Conservation (phyloP, 441 rosid genomes). For the Pelargonium cotyledonis region DNA sequence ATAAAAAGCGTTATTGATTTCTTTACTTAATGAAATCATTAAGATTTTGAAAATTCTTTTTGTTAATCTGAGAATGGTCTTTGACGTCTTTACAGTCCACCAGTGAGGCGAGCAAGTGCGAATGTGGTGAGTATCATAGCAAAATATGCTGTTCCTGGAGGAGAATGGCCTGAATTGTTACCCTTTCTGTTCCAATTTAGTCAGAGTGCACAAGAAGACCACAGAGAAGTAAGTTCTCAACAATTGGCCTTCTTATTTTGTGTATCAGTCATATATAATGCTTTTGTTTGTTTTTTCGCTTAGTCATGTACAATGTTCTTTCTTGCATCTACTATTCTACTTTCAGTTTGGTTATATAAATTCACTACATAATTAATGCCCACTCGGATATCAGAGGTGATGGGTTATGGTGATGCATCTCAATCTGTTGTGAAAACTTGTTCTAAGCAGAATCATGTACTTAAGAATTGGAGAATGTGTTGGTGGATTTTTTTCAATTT, state of each 20-base stretch:
- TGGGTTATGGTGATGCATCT: background rate
- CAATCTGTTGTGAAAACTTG: background rate
- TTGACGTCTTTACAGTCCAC: slow-evolving; percentile 46
- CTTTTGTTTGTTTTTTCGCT: background rate
- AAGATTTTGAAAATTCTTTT: background rate
- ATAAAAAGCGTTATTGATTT: too few relatives aligned
- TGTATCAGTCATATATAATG: background rate
- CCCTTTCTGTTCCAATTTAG: slow-evolving; percentile 88
- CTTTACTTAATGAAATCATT: background rate
- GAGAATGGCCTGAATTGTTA: slow-evolving; percentile 96
- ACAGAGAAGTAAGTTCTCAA: slow-evolving; percentile 66
- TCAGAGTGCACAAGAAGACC: slow-evolving; percentile 96
- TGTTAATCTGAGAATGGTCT: background rate
- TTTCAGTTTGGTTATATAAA: background rate
- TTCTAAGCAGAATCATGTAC: background rate
- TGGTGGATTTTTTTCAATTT: background rate
- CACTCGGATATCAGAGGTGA: background rate
- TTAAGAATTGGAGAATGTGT: background rate
- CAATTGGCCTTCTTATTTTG: background rate
- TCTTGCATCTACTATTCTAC: background rate
- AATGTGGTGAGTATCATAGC: slow-evolving; percentile 94
- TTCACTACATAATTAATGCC: background rate
- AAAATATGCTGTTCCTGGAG: slow-evolving; percentile 89
- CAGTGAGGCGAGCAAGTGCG: slow-evolving; percentile 96
- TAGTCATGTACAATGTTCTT: background rate